Base-by-base conservation (phyloP, 768 basidiomycete genomes). In the Candolleomyces aberdarensis region DNA sequence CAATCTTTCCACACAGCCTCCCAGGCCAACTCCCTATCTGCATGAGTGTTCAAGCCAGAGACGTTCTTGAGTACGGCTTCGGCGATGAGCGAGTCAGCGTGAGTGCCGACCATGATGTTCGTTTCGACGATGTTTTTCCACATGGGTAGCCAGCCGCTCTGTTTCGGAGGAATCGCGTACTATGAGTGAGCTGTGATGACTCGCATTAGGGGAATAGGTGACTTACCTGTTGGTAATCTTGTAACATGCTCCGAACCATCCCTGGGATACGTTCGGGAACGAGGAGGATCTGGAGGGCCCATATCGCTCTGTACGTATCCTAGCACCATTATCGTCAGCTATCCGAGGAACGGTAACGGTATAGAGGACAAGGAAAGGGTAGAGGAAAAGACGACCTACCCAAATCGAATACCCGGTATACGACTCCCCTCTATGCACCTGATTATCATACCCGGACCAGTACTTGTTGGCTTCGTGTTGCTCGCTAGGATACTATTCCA, bases 101-200 rank as follows among this genome's bases (percentile, higher is more conserved):
- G 90, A 0, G 90, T 92, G 10, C 80, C 88, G 15, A 85, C 86
- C 91, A 94, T 94, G 65, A 92, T 92, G 65, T 91, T 94, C 1
- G 91, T 92, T 68, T 94, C 89, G 76, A 89, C 83, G 14, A 93
- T 81, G 62, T 93, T 93, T 74, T 92, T 93, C 92, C 92, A 94
- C 91, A 93, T 92, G 0, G 92, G 92, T 41, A 94, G 74, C 89
- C 91, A 91, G 3, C 92, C 92, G 15, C 89, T 83, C 85, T 81
- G 41, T 19, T 52, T 19, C 14, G 3, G n/a, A 22, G 29, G 10
- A 80, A 64, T 10, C 11, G 41, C 14, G 29, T 3, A 32, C 20
- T 15, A 19, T 36, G 46, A 26, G 26, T 26, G 26, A 26, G 26
- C 26, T 26, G 26, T 26, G 26, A 26, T 26, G 26, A 3, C 2